These are phyloP conservation scores for Clitopilus passeckerianus DNA, from an alignment of 768 basidiomycete genomes.

Conservation along the genomic window DNA sequence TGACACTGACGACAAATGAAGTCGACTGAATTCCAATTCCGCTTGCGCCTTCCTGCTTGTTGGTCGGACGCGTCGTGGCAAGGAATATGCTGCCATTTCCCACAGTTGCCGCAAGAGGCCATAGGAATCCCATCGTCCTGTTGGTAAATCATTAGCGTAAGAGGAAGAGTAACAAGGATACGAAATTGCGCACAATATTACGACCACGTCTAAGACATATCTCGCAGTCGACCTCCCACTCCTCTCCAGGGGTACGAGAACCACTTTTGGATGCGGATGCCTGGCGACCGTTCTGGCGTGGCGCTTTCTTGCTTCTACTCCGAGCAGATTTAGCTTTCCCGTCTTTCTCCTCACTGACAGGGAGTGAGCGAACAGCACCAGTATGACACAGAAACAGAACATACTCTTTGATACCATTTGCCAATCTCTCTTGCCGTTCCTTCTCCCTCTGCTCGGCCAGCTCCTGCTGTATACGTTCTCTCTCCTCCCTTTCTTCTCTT, in stretches of 20 bases:
- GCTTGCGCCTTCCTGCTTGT: constrained; percentile 54
- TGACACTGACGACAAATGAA: constrained; percentile 70
- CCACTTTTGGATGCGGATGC: constrained; percentile 5
- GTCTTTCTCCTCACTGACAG: background rate
- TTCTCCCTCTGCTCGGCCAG: constrained; percentile 2
- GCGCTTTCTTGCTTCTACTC: constrained; percentile 4
- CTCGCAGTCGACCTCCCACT: constrained; percentile 89
- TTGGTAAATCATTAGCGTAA: constrained; percentile 1
- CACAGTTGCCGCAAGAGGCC: constrained; percentile 78
- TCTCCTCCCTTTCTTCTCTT: constrained; percentile 37
- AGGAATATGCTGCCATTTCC: constrained; percentile 84
- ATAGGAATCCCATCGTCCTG: constrained; percentile 80
- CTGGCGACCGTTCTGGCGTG: background rate
- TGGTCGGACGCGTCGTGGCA: constrained; percentile 78
- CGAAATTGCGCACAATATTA: constrained; percentile 54
- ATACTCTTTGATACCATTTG: constrained; percentile 5
- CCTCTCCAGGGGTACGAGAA: constrained; percentile 54
- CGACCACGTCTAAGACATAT: constrained; percentile 69
- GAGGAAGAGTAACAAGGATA: background rate
- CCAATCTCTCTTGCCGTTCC: constrained; percentile 2
- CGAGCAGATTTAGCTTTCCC: background rate
- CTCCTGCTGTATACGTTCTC: constrained; percentile 21
- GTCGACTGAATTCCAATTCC: constrained; percentile 85
- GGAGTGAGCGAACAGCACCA: background rate
- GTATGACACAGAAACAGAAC: background rate